Evolutionary conservation across 768 basidiomycete species (phyloP), one percentile per base, ranked within the genome.

Genomic region (Xanthoconium stramineum): DNA sequence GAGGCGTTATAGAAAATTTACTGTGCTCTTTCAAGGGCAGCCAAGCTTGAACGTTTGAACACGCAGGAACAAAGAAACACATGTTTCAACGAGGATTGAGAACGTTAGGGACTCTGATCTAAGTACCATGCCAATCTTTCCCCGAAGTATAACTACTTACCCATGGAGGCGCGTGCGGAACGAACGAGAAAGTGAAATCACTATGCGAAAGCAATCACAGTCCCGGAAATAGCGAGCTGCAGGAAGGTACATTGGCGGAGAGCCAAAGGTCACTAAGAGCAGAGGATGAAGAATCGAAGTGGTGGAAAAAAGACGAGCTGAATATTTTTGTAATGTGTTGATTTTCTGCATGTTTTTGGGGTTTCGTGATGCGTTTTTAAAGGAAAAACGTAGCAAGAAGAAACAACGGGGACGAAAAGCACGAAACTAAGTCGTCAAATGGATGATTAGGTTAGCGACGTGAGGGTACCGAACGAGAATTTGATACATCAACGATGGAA

Each of bases 311-410:
- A 60, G 57, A 69, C 60, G 14, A 56, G 44, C 60, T 65, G 66
- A 68, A 71, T 80, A 72, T 83, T 83, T 83, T 83, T 82, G 74
- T 75, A 63, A 61, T 67, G 74, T 56, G 50, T 33, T 38, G 20
- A 52, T 72, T 71, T 70, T 71, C 56, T 72, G 60, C 56, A 52
- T 78, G 71, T 69, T 74, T 73, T 77, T 70, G 63, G 66, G 62
- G 46, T 72, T 70, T 73, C 64, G 56, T 63, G 65, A 67, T 62
- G 66, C 54, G 60, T 65, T 58, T 61, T 68, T 58, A 53, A 55
- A 59, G 64, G 29, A 71, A 65, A 74, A 73, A 70, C 68, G 64
- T 70, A 72, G 69, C 75, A 73, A 66, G 70, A 73, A 66, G 70
- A 65, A 73, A 66, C 69, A 73, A 65, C 64, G 66, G 65, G 66